These are phyloP conservation scores for Aotearoamyces nothofagi DNA, from an alignment of 2,329 filamentous ascomycete genomes.

Conservation along the genomic window DNA sequence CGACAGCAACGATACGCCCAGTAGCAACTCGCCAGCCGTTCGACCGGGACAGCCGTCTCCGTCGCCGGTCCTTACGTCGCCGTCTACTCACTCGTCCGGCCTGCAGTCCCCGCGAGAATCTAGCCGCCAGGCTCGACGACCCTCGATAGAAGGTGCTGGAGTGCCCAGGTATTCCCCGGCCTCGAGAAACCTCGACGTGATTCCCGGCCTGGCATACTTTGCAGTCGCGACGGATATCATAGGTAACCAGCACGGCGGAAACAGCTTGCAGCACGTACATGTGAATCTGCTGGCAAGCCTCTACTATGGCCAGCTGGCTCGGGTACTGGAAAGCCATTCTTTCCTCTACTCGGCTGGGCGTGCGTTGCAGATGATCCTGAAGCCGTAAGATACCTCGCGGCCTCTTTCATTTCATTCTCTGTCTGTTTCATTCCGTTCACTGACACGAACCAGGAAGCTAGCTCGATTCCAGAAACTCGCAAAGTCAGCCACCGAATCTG, in stretches of 20 bases:
- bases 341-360: slow-evolving; percentile 42
- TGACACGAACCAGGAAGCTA: slow-evolving; percentile 16
- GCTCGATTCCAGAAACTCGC: slow-evolving; percentile 24
- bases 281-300: slow-evolving; percentile 72
- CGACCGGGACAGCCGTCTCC: slow-evolving; percentile 39
- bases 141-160: slow-evolving; percentile 33
- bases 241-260: slow-evolving; percentile 66
- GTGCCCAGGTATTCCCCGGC: slow-evolving; percentile 7
- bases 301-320: slow-evolving; percentile 76
- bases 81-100: slow-evolving; percentile 23
- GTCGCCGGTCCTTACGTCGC: slow-evolving; percentile 32
- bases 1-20: slow-evolving; percentile 7
- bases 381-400: slow-evolving; percentile 35
- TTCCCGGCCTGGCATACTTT: slow-evolving; percentile 84
- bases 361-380: slow-evolving; percentile 55
- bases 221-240: slow-evolving; percentile 76
- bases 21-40: slow-evolving; percentile 15
- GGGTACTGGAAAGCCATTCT: slow-evolving; percentile 70
- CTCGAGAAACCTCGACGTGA: slow-evolving; percentile 59
- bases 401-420: too few relatives aligned
- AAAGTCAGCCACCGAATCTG: slow-evolving; percentile 2
- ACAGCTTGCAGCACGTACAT: slow-evolving; percentile 71
- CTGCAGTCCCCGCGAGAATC: slow-evolving; percentile 36
- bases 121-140: slow-evolving; percentile 29
- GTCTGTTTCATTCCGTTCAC: background rate